Evolutionary conservation across 2,329 filamentous ascomycete species (phyloP), one percentile per base, ranked within the genome.

Genomic region (Sphaerulina musiva): DNA sequence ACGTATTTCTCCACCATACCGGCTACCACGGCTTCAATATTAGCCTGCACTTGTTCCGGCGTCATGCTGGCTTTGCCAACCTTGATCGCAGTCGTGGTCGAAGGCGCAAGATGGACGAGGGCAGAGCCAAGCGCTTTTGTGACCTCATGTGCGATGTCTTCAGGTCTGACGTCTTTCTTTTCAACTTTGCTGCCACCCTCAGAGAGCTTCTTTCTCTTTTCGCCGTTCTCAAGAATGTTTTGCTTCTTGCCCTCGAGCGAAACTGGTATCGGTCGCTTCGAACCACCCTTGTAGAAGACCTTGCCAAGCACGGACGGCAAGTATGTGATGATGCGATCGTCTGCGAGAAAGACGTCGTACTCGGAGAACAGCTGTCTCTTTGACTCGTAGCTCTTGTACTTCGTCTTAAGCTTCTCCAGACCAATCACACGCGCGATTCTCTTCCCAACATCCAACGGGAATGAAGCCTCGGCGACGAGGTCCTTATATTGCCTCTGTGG

Each of bases 311-410:
- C 77, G 60, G 82, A 80, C 53, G 91, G 89, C 56, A 97, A 79
- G 56, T 80, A 76, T 55, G 80, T 81, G 58, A 84, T 75, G 52
- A 98, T 87, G 46, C 93, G 80, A 68, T 95, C 88, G 70, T 98
- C 93, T 49, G 87, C 92, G 54, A 98, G 79, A 76, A 98, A 97
- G 53, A 97, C 76, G 69, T 97, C 93, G 72, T 96, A 89, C 71
- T 95, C 89, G 43, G 83, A 77, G 59, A 86, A 81, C 36, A 98
- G 80, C 71, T 93, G 89, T 60, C 93, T 80, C 72, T 88, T 84
- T 50, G 83, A 83, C 76, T 98, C 93, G 73, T 89, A 98, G 57
- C 87, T 82, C 76, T 87, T 85, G 79, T 87, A 96, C 76, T 93
- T 92, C 64, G 85, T 80, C 75, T 92, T 92, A 64, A 98, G 78